Base-by-base conservation (phyloP, 2,329 filamentous ascomycete genomes). In the Pezicula carpinea region DNA sequence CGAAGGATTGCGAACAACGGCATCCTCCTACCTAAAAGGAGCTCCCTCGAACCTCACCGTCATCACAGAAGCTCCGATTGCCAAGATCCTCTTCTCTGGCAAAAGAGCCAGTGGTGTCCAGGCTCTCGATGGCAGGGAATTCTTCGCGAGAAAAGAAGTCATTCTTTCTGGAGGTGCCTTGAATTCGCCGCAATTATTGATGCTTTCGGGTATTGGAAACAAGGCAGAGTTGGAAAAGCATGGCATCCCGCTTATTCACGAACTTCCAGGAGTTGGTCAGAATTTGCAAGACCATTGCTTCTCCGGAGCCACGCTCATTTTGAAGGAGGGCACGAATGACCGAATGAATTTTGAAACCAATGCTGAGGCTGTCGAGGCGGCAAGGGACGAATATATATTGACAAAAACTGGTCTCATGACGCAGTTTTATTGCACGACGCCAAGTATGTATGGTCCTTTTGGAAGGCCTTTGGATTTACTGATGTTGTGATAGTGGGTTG, bases 21-120 rank as follows among this genome's bases (percentile, higher is more conserved):
- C 79, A 0, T 65, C 66, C 1, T 77, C 79, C 49, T 63, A 80
- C 39, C 53, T 83, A 10, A 50, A 53, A 1, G 55, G 63, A 3
- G 38, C 57, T 0, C 74, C 75, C 0, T 57, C 65, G 0, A 84
- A 83, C 49, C 60, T 85, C 33, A 74, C 69, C 0, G 65, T 83
- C 21, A 51, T 76, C 49, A 76, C 74, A 4, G 61, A 71, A 17
- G 61, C 73, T 0, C 66, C 69, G 2, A 75, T 81, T 5, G 67
- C 70, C 32, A 69, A 68, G 5, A 48, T 81, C 1, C 41, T 79
- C 3, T 49, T 79, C 2, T 64, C 75, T 23, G 72, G 67, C 0
- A 69, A 67, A 41, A 72, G 61, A 48, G 69, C 68, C 1, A 56
- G 70, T 1, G 76, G 74, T 3, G 69, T 78, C 1, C 66, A 72